Conservation (phyloP, 78 protist genomes). For the Guillardia theta region DNA sequence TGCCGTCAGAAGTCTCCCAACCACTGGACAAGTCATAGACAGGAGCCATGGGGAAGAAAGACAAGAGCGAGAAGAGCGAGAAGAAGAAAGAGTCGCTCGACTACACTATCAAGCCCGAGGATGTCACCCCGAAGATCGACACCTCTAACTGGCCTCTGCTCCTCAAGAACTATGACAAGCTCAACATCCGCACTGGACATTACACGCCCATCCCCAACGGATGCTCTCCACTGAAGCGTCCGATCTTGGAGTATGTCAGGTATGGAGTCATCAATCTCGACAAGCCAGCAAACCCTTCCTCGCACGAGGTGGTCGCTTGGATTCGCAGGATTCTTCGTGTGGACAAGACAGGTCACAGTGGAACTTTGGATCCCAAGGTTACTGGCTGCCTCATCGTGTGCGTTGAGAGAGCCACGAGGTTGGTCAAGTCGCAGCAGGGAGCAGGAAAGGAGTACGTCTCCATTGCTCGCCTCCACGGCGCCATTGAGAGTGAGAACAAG, state of each 20-base stretch:
- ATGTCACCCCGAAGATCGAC: slow-evolving; percentile 53
- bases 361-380: slow-evolving; percentile 99
- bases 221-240: slow-evolving; percentile 91
- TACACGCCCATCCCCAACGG: slow-evolving; percentile 97
- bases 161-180: slow-evolving; percentile 90
- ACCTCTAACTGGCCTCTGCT: slow-evolving; percentile 86
- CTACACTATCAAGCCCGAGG: slow-evolving; percentile 47
- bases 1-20: too few relatives aligned
- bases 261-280: slow-evolving; percentile 99
- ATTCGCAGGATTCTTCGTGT: slow-evolving; percentile 88
- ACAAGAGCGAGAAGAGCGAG: neutral
- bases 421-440: slow-evolving; percentile 99
- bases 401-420: slow-evolving; percentile 97
- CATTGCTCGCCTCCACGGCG: slow-evolving; percentile 88
- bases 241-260: slow-evolving; percentile 87
- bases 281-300: slow-evolving; percentile 99
- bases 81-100: neutral
- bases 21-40: too few relatives aligned
- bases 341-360: slow-evolving; percentile 97
- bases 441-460: slow-evolving; percentile 99
- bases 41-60: neutral
- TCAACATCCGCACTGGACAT: slow-evolving; percentile 91
- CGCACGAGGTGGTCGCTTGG: slow-evolving; percentile 99
- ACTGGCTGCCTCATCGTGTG: slow-evolving; percentile 98
- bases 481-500: slow-evolving; percentile 58